phyloP scores from a whole-genome alignment of 176 grass and related monocot species.

The Pontederia crassipes region DNA sequence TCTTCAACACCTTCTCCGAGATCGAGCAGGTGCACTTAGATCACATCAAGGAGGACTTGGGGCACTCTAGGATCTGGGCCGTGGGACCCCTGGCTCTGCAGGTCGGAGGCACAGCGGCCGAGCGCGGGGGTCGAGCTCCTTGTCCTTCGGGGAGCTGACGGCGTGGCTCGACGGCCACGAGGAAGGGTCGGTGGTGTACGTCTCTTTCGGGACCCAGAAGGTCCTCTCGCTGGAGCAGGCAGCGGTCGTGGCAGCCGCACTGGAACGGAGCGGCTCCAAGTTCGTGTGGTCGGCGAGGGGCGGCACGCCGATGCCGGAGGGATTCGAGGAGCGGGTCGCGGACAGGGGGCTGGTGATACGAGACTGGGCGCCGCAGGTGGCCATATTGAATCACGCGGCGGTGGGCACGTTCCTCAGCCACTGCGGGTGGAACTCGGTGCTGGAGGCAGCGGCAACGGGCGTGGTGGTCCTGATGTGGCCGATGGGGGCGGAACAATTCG shows the following conservation, averaged over 20 bases:
- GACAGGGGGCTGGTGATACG: conserved; percentile 19
- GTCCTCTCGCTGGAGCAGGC: conserved; percentile 1
- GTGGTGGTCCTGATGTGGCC: no score
- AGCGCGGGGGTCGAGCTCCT: not conserved
- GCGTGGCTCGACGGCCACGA: not conserved
- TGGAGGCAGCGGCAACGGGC: conserved; percentile 24
- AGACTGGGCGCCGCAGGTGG: not conserved
- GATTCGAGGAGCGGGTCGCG: conserved; percentile 28
- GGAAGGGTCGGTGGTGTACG: not conserved
- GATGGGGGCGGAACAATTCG: no score
- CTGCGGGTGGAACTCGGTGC: conserved; percentile 59
- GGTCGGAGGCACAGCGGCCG: not conserved
- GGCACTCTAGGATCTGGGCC: conserved; percentile 3
- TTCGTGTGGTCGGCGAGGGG: conserved; percentile 47
- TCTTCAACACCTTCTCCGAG: conserved; percentile 12
- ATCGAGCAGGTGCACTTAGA: not conserved
- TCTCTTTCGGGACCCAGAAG: not conserved
- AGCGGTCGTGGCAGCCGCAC: conserved; percentile 13
- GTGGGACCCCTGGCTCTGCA: not conserved
- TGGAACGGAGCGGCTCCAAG: conserved; percentile 20
- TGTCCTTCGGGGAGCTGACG: not conserved
- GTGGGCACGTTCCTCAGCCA: conserved; percentile 55
- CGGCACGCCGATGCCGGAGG: conserved; percentile 23
- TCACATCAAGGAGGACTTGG: not conserved
- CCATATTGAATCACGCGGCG: conserved; percentile 41